These are phyloP conservation scores for Bolboschoenoplectus hybrid DNA, from an alignment of 202 grass and related monocot species.

Conservation along the genomic window DNA sequence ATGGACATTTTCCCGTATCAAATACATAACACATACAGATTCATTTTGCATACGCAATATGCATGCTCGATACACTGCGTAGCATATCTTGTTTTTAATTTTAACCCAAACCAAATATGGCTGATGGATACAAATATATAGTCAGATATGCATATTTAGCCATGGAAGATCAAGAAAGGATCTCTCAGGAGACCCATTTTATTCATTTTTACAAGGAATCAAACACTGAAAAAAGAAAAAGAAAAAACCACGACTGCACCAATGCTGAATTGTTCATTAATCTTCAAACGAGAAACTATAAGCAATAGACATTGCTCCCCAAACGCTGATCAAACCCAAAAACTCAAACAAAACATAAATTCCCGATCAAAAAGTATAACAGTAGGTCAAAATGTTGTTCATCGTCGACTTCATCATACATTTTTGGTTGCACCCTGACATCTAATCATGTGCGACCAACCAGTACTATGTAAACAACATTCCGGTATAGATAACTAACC, in stretches of 20 bases:
- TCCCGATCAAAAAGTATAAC: not conserved
- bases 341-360: not conserved
- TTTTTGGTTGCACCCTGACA: not conserved
- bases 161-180: not conserved
- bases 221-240: not conserved
- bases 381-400: not conserved
- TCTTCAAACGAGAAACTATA: not conserved
- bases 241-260: not conserved
- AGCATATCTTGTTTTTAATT: not conserved
- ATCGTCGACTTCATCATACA: not conserved
- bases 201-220: not conserved
- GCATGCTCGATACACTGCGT: not conserved
- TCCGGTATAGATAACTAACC: conserved; percentile 17
- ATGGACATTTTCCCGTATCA: not conserved
- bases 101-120: not conserved
- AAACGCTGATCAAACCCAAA: not conserved
- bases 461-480: not conserved
- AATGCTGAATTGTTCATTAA: not conserved
- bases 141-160: not conserved
- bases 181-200: not conserved
- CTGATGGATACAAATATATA: not conserved
- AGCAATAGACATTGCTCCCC: not conserved
- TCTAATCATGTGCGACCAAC: not conserved
- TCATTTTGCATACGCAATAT: not conserved
- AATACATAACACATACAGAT: not conserved